These are phyloP conservation scores for Plasmodium reichenowi DNA, from an alignment of 169 alveolate species.

Conservation along the genomic window DNA sequence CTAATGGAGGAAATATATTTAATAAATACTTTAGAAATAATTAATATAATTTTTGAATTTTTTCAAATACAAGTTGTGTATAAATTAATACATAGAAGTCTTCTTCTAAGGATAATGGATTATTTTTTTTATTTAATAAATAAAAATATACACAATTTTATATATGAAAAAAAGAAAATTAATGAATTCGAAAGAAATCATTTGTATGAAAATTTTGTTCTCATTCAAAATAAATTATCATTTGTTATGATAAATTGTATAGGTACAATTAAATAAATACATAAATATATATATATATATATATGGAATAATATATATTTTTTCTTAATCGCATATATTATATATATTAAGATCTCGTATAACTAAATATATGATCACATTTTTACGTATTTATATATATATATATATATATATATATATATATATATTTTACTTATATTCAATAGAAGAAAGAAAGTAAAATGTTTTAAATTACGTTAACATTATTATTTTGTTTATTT, in stretches of 20 bases:
- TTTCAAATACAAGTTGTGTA: constrained; percentile 59
- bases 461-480: too few relatives aligned
- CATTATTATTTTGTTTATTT: background rate
- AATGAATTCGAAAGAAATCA: constrained; percentile 27
- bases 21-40: constrained; percentile 38
- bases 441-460: too few relatives aligned
- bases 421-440: background rate
- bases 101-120: constrained; percentile 38
- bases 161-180: constrained; percentile 15
- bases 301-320: background rate
- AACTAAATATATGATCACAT: background rate
- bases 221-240: constrained; percentile 45
- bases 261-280: constrained; percentile 12
- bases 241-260: constrained; percentile 31
- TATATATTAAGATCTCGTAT: too few relatives aligned
- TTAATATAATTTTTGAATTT: constrained; percentile 47
- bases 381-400: background rate
- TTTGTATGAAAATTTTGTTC: constrained; percentile 30
- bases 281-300: background rate
- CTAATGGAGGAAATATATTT: constrained; percentile 51
- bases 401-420: constrained; percentile 1
- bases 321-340: background rate
- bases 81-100: constrained; percentile 37
- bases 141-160: constrained; percentile 18
- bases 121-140: constrained; percentile 65